Evolutionary conservation across 441 rosid species (phyloP).

Genomic region (Pelargonium fulgidum): DNA sequence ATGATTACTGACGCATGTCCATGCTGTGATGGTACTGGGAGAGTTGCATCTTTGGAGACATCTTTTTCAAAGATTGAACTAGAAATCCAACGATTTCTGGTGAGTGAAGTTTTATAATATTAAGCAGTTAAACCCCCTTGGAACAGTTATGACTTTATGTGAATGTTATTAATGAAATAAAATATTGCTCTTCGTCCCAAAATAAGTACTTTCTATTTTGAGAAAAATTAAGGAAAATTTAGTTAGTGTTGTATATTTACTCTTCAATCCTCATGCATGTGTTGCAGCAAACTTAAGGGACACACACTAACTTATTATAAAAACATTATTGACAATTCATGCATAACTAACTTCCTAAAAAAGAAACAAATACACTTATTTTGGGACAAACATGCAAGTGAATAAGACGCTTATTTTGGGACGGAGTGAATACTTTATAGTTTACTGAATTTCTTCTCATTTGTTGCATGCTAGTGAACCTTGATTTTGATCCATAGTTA

Average conservation of each 20-base stretch:
- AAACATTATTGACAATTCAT: too few species aligned
- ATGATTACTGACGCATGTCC: slow-evolving; percentile 93
- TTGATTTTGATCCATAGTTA: neutral
- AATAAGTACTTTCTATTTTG: too few species aligned
- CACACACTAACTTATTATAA: too few species aligned
- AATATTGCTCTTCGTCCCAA: too few species aligned
- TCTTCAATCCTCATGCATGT: neutral
- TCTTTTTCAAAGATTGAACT: slow-evolving; percentile 92
- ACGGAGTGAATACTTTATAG: neutral
- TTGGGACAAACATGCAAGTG: too few species aligned
- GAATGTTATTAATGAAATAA: too few species aligned
- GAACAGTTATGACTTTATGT: neutral
- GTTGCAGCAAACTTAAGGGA: neutral
- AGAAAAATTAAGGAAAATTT: too few species aligned
- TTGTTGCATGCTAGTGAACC: neutral
- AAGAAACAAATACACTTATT: too few species aligned
- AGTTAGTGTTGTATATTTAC: too few species aligned
- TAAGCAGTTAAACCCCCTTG: neutral
- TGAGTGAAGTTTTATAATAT: slow-evolving; percentile 33
- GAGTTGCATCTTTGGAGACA: slow-evolving; percentile 95
- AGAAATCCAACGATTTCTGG: slow-evolving; percentile 78
- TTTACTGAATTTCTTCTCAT: neutral
- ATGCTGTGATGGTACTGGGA: slow-evolving; percentile 90
- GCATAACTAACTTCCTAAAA: too few species aligned
- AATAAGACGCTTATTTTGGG: too few species aligned